These are phyloP conservation scores for Populus tomentosa DNA, from an alignment of 441 rosid species.

Conservation along the genomic window DNA sequence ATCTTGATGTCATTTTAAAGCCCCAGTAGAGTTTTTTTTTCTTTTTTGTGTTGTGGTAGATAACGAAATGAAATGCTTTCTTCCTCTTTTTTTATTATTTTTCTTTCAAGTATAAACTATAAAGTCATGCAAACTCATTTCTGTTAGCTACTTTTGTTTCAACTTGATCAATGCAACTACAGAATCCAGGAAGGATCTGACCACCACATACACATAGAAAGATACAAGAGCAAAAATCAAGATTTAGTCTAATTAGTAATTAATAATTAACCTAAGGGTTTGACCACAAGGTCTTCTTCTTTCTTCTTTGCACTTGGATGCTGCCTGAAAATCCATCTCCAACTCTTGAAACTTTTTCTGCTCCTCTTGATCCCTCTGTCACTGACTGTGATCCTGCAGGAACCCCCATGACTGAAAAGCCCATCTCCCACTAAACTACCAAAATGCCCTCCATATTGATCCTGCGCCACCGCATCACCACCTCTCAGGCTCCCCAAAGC, in stretches of 20 bases:
- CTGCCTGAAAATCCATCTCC: conserved; percentile 91
- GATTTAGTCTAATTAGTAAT: background rate
- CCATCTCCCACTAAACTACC: conserved; percentile 31
- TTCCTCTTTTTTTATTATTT: background rate
- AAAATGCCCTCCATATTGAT: conserved; percentile 18
- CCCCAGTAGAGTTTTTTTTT: background rate
- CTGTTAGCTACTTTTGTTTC: conserved; percentile 1
- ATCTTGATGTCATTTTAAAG: background rate
- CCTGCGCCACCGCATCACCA: conserved; percentile 20
- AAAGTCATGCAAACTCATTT: conserved; percentile 4
- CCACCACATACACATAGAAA: conserved; percentile 12
- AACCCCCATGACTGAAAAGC: conserved; percentile 43
- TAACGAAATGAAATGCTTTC: too few relatives aligned
- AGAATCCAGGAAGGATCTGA: conserved; percentile 3
- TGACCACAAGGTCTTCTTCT: conserved; percentile 32
- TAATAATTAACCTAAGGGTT: conserved; percentile 16
- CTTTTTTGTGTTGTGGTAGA: background rate
- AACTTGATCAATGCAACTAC: conserved; percentile 17
- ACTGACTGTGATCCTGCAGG: conserved; percentile 54
- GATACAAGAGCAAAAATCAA: conserved; percentile 1
- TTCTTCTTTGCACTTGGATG: conserved; percentile 44
- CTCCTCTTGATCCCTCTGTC: conserved; percentile 73
- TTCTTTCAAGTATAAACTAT: background rate
- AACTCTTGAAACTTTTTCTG: conserved; percentile 85
- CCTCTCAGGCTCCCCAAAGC: conserved; percentile 56